These are phyloP conservation scores for Fusarium oligoseptatum DNA, from an alignment of 2,329 filamentous ascomycete species.

Conservation along the genomic window DNA sequence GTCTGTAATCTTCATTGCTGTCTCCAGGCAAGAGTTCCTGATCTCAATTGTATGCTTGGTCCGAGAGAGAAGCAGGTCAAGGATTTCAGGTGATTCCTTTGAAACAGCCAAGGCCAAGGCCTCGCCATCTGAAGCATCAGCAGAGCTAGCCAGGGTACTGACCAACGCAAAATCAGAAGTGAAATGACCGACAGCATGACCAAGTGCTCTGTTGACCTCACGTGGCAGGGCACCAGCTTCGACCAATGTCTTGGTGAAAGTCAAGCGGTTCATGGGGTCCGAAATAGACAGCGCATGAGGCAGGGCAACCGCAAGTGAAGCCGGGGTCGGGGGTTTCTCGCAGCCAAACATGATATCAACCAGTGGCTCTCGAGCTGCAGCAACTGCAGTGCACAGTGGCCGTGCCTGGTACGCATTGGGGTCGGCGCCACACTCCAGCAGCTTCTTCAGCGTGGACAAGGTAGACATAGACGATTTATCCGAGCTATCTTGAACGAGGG, in stretches of 20 bases:
- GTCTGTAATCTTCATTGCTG: constrained; percentile 58
- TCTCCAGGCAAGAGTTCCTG: constrained; percentile 58
- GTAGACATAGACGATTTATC: constrained; percentile 58
- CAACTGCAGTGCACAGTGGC: constrained; percentile 65
- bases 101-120: constrained; percentile 62
- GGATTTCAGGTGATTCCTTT: constrained; percentile 59
- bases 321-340: constrained; percentile 53
- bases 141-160: constrained; percentile 58
- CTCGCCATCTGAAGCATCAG: constrained; percentile 65
- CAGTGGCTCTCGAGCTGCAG: constrained; percentile 58
- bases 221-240: constrained; percentile 61
- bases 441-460: constrained; percentile 59
- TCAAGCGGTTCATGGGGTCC: constrained; percentile 64
- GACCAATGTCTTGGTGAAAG: constrained; percentile 64
- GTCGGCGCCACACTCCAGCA: constrained; percentile 66
- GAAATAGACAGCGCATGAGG: constrained; percentile 65
- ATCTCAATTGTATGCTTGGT: constrained; percentile 52
- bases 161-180: constrained; percentile 64
- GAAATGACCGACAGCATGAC: constrained; percentile 63
- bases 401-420: constrained; percentile 66
- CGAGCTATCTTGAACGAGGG: constrained; percentile 54
- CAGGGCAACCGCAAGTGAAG: constrained; percentile 63
- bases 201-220: constrained; percentile 66
- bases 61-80: constrained; percentile 59
- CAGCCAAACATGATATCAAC: constrained; percentile 63